Evolutionary conservation across 73 alveolate genomes (phyloP), one percentile per base, ranked within the genome.

Genomic region (Diophrys sp.): DNA sequence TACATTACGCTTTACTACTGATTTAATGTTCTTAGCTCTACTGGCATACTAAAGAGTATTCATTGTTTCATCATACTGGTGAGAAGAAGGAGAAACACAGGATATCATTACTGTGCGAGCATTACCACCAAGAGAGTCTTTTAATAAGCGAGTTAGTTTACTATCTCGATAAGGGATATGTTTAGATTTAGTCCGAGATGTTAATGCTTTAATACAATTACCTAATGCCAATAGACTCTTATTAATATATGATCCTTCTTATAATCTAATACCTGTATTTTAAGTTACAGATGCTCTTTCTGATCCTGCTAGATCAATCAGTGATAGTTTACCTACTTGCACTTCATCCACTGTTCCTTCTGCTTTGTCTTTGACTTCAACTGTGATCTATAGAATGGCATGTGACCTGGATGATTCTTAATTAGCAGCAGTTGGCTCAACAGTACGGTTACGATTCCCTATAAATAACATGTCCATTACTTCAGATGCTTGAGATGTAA

Each of bases 221-320:
- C 76, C 67, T 1, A 75, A 27, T 18, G 83, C 74, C 18, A 75
- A 71, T 2, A 75, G 44, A 23, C 70, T 29, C 29, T 75, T 75
- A 68, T 75, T 75, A 29, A 75, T 75, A 33, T 56, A 32, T 0
- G 83, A 55, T 0, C 83, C 83, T 30, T 75, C 83, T 14, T 44
- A 44, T 44, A 44, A 44, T 44, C 30, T 62, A 62, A 29, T n/a
- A 14, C 30, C 72, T 14, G 32, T 62, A 2, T 25, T 62, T 62
- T 62, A 25, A 62, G 72, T 62, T 30, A 89, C 88, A 70, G 95
- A 90, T 0, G 82, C 82, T 82, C 97, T 92, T 84, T 97, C 99
- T 85, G 97, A 83, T 70, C 99, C 99, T 2, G 99, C 99, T 74
- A 97, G 80, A 87, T 97, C 99, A 67, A 75, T 68, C 23, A 75